These are phyloP conservation scores for Saussurea involucrata DNA, from an alignment of 129 eudicot species.

Conservation along the genomic window DNA sequence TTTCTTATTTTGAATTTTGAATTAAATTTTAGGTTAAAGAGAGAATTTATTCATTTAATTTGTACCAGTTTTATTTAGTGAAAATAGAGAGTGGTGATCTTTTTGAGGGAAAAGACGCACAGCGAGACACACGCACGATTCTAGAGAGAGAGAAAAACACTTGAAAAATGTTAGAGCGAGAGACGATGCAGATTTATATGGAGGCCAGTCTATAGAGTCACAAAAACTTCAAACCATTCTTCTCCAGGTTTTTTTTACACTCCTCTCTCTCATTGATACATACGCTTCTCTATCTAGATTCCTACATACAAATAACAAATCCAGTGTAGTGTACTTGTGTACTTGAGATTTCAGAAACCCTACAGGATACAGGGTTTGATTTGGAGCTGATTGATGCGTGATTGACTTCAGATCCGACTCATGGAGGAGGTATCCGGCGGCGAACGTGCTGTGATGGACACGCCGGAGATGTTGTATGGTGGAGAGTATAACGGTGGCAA, in stretches of 20 bases:
- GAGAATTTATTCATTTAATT: too few relatives aligned
- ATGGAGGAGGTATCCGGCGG: slow-evolving; percentile 69
- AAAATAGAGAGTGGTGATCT: neutral
- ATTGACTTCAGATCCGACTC: slow-evolving; percentile 49
- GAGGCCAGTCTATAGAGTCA: slow-evolving; percentile 17
- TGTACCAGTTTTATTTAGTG: neutral
- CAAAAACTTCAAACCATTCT: slow-evolving; percentile 19
- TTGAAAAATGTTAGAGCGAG: slow-evolving; percentile 21
- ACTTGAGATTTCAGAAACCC: slow-evolving; percentile 28
- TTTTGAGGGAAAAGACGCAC: slow-evolving; percentile 26
- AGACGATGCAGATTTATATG: slow-evolving; percentile 42
- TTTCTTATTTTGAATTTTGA: too few relatives aligned
- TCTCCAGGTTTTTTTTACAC: slow-evolving; percentile 1
- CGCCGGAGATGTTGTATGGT: slow-evolving; percentile 31
- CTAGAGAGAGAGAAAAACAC: slow-evolving; percentile 43
- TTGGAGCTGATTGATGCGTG: slow-evolving; percentile 40
- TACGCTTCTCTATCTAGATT: slow-evolving; percentile 2
- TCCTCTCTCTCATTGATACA: neutral
- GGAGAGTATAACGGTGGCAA: slow-evolving; percentile 52
- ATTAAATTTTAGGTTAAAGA: too few relatives aligned
- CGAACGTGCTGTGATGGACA: slow-evolving; percentile 39
- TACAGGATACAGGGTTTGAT: slow-evolving; percentile 7
- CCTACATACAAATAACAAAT: neutral
- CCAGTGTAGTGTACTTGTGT: neutral
- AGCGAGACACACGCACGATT: slow-evolving; percentile 22